These are phyloP conservation scores for Saussurea involucrata DNA, from an alignment of 129 eudicot genomes.

Conservation along the genomic window DNA sequence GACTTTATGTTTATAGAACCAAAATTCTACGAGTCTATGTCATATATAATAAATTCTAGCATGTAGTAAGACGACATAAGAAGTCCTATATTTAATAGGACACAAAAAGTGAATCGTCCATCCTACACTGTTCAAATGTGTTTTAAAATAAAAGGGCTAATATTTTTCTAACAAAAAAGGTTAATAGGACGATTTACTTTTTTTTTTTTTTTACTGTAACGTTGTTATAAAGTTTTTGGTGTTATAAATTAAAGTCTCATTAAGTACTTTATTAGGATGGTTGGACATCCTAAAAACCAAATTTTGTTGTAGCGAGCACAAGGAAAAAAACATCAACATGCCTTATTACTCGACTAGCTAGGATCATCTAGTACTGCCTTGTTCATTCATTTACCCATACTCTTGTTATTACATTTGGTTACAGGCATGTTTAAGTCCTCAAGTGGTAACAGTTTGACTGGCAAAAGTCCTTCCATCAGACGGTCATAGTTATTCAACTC, in stretches of 20 bases:
- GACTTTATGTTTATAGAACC: background rate
- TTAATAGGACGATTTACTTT: background rate
- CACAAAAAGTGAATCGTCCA: background rate
- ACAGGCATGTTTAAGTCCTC: conserved; percentile 58
- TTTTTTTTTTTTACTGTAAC: background rate
- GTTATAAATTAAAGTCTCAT: background rate
- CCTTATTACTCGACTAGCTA: background rate
- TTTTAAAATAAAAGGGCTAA: background rate
- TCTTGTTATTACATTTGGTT: conserved; percentile 9
- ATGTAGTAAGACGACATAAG: background rate
- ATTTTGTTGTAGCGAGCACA: background rate
- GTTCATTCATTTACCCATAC: background rate
- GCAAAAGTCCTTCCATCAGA: conserved; percentile 39
- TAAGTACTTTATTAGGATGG: background rate
- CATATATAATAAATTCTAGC: background rate
- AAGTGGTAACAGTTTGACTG: conserved; percentile 41
- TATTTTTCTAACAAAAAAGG: background rate
- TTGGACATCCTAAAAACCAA: background rate
- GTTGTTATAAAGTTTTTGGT: background rate
- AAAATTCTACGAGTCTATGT: background rate
- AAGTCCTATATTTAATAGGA: background rate
- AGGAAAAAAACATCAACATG: background rate
- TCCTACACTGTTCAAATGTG: background rate
- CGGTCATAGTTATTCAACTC: conserved; percentile 26
- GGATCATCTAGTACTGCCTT: background rate